Evolutionary conservation across 1,139 yeast genomes (phyloP), one percentile per base, ranked within the genome.

Genomic region (Blastobotrys petasosporus): DNA sequence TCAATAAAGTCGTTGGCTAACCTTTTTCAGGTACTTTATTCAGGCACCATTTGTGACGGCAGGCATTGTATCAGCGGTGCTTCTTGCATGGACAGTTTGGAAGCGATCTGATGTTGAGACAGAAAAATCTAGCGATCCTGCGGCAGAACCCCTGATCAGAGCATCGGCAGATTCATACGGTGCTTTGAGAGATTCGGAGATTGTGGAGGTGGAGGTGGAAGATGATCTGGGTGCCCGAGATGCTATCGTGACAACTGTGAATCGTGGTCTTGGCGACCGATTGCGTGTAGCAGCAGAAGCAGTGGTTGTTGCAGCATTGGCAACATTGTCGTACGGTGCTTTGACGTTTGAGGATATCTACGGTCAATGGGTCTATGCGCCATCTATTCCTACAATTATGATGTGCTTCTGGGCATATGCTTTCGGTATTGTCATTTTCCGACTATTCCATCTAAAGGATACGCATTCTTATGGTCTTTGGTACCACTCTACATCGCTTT

Each of bases 401-500:
- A 32, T 74, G 0, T 45, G 65, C 0, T 73, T 79, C 52, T 85
- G 94, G 94, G 46, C 62, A 5, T 80, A 83, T 59, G 62, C 80
- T 11, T 63, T 80, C 9, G 23, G 70, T 1, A 59, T 83, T 31
- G 77, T 76, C 12, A 47, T 75, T 1, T 53, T 79, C 15, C 74
- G 95, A 61, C 52, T 68, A 11, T 73, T 77, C 56, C 69, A 77
- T 13, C 70, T 75, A 36, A 69, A 71, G 35, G 50, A 45, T 28
- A 48, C 48, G 17, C 59, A 67, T 11, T 50, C 63, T 2, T 60
- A 70, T n/a, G 66, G 69, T 25, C 64, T 79, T 17, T 87, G 95
- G 94, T 72, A 71, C 36, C 81, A 82, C 51, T 76, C 85, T 4
- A 79, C 88, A 32, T 58, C 72, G 13, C 64, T 82, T 25, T 85